Percentiles rank a stretch among this genome's conserved stretches.
Evolutionary conservation across 2,329 filamentous ascomycete genomes (phyloP).

Genomic region (Microcera coccophila): DNA sequence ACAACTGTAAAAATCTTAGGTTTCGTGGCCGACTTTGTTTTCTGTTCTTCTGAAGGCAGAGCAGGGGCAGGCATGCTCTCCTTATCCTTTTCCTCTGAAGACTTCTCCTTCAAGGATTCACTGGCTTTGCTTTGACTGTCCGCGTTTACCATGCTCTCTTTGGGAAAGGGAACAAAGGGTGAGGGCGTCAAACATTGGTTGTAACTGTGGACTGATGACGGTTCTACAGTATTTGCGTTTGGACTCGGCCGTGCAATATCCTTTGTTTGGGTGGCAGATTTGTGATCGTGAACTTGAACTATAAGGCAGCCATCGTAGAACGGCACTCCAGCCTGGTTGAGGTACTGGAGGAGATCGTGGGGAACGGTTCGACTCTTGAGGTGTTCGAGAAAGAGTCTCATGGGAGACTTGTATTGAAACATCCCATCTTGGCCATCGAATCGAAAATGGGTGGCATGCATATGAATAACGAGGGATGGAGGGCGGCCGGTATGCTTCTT

Average conservation of each 20-base stretch:
- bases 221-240: conserved; percentile 57
- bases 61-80: conserved; percentile 55
- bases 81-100: conserved; percentile 46
- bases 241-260: conserved; percentile 49
- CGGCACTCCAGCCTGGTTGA: conserved; percentile 65
- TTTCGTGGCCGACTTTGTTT: conserved; percentile 40
- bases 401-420: conserved; percentile 88
- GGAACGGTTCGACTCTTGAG: conserved; percentile 73
- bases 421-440: conserved; percentile 94
- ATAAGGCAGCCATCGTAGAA: conserved; percentile 97
- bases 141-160: conserved; percentile 44
- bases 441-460: conserved; percentile 80
- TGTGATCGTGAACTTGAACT: conserved; percentile 88
- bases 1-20: conserved; percentile 73
- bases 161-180: conserved; percentile 72
- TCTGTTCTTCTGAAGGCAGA: conserved; percentile 42
- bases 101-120: conserved; percentile 29
- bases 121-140: conserved; percentile 34
- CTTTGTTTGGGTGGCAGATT: conserved; percentile 59
- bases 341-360: conserved; percentile 80
- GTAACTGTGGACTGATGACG: conserved; percentile 88
- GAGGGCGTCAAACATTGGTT: conserved; percentile 89
- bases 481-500: conserved; percentile 70
- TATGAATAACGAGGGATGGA: conserved; percentile 81
- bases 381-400: conserved; percentile 77